phyloP scores from a whole-genome alignment of 768 basidiomycete species.

The Russula sp. region DNA sequence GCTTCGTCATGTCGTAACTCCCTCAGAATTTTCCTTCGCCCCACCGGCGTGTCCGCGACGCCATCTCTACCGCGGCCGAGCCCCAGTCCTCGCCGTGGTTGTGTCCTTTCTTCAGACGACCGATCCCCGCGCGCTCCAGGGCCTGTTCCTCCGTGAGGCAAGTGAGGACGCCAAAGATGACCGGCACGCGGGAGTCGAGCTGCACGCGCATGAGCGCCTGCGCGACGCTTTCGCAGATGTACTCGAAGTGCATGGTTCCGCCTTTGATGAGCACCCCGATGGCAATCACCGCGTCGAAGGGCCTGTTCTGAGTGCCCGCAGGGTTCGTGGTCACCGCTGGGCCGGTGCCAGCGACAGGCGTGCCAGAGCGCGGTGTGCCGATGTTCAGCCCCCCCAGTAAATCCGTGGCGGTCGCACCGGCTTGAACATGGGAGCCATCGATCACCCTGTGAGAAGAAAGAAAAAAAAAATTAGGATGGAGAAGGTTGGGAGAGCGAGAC shows the following conservation, averaged over 20 bases:
- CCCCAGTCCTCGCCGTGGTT: slow-evolving; percentile 99
- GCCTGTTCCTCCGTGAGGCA: slow-evolving; percentile 92
- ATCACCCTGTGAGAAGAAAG: slow-evolving; percentile 55
- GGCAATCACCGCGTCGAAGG: slow-evolving; percentile 94
- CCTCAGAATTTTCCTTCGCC: slow-evolving; percentile 54
- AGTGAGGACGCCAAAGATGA: slow-evolving; percentile 95
- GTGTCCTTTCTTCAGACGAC: slow-evolving; percentile 65
- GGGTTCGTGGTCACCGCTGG: slow-evolving; percentile 21
- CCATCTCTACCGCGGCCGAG: slow-evolving; percentile 94
- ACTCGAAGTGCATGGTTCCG: slow-evolving; percentile 98
- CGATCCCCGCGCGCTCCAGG: slow-evolving; percentile 87
- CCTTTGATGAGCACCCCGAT: slow-evolving; percentile 99
- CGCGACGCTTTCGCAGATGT: slow-evolving; percentile 91
- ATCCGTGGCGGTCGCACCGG: slow-evolving; percentile 70
- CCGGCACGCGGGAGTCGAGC: slow-evolving; percentile 87
- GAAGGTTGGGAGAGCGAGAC: too few species aligned
- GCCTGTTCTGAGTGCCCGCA: slow-evolving; percentile 38
- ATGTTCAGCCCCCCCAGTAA: slow-evolving; percentile 62
- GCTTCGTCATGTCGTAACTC: not conserved
- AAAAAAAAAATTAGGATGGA: not conserved
- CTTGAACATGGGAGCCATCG: slow-evolving; percentile 77
- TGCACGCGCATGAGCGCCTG: slow-evolving; percentile 94
- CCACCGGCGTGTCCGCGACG: slow-evolving; percentile 57
- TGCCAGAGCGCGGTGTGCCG: slow-evolving; percentile 42
- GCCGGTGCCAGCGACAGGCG: slow-evolving; percentile 39